A percentile compares a stretch with the other conserved stretches of the same genome.
Conservation (phyloP, 371 early-diverging fungal species). For the Mortierella sp. region DNA sequence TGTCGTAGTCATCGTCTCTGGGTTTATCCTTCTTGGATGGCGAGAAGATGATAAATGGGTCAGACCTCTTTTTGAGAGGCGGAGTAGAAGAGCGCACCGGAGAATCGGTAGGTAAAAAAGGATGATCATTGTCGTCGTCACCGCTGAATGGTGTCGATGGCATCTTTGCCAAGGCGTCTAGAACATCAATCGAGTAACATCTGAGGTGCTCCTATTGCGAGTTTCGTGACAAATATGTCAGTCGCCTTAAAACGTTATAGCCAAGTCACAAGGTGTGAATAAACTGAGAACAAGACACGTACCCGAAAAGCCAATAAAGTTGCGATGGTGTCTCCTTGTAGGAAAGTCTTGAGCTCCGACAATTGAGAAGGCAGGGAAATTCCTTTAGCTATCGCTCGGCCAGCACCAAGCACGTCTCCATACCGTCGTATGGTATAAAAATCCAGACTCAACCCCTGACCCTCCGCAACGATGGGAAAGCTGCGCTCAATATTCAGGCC, state of each 20-base stretch:
- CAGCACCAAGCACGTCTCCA: constrained; percentile 18
- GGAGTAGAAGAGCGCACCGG: no score
- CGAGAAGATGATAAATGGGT: no score
- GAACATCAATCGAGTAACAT: constrained; percentile 2
- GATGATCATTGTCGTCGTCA: constrained; percentile 4
- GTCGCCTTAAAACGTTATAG: no score
- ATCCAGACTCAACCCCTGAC: neutral
- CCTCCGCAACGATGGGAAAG: constrained; percentile 6
- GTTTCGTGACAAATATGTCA: neutral
- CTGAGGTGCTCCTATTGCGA: constrained; percentile 8
- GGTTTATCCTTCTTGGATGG: no score
- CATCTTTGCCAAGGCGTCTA: constrained; percentile 7
- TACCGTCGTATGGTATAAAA: constrained; percentile 10
- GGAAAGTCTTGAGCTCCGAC: constrained; percentile 11
- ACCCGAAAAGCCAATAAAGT: constrained; percentile 1
- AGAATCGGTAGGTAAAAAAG: no score
- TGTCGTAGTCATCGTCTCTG: no score
- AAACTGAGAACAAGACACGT: neutral
- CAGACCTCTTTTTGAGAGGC: no score
- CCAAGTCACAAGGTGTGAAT: no score
- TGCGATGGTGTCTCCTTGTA: constrained; percentile 11
- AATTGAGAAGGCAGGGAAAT: constrained; percentile 16
- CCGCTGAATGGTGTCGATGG: constrained; percentile 1
- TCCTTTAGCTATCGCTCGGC: constrained; percentile 12
- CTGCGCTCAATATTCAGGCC: neutral